Percentiles rank a stretch among this genome's conserved stretches.
Evolutionary conservation across 2,329 filamentous ascomycete species (phyloP).

Genomic region (Apiospora koreana): DNA sequence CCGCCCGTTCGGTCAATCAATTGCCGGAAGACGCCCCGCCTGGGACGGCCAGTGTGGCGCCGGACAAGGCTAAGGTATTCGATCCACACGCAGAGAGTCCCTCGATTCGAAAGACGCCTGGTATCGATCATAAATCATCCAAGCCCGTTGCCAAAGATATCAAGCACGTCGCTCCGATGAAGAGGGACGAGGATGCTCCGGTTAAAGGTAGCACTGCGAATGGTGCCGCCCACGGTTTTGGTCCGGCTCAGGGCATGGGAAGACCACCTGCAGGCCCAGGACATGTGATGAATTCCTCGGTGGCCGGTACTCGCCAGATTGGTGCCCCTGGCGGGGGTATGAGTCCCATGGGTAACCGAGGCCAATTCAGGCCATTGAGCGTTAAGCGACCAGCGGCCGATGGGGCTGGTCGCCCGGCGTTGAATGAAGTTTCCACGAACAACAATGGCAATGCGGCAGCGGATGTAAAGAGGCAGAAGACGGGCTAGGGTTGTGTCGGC

Average conservation of each 20-base stretch:
- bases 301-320: conserved; percentile 58
- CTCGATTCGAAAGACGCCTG: conserved; percentile 85
- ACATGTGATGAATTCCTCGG: conserved; percentile 52
- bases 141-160: conserved; percentile 66
- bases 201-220: conserved; percentile 23
- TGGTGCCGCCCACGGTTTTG: not conserved
- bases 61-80: conserved; percentile 57
- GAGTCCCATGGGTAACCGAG: conserved; percentile 60
- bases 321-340: conserved; percentile 53
- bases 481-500: conserved; percentile 28
- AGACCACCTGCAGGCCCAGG: conserved; percentile 31
- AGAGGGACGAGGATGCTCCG: conserved; percentile 30
- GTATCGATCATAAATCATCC: conserved; percentile 78
- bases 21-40: conserved; percentile 50
- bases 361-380: conserved; percentile 60
- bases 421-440: conserved; percentile 55
- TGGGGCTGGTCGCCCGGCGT: conserved; percentile 38
- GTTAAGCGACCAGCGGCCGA: conserved; percentile 51
- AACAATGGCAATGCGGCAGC: conserved; percentile 29
- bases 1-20: conserved; percentile 64
- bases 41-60: conserved; percentile 42
- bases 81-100: conserved; percentile 77
- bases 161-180: conserved; percentile 49
- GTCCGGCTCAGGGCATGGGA: not conserved
- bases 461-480: conserved; percentile 57